Evolutionary conservation across 768 basidiomycete genomes (phyloP).

Genomic region (Trametes coccinea): DNA sequence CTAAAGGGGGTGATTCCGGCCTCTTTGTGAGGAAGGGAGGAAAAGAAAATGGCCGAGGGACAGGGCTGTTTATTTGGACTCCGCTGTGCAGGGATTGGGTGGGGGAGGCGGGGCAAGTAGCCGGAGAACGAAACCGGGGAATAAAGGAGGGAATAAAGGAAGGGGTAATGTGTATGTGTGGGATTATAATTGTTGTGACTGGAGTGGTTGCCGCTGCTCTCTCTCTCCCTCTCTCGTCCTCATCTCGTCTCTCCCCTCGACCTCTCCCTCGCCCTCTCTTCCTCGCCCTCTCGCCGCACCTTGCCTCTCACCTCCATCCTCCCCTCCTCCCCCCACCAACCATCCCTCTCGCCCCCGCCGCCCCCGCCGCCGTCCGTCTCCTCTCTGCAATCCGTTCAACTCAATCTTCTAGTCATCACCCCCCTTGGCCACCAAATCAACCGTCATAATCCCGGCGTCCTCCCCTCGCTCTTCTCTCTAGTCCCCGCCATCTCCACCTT

Average conservation of each 20-base stretch:
- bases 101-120: slow-evolving; percentile 10
- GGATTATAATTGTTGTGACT: background rate
- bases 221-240: background rate
- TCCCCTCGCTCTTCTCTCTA: slow-evolving; percentile 12
- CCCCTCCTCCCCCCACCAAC: background rate
- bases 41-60: slow-evolving; percentile 11
- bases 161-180: background rate
- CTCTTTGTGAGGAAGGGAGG: background rate
- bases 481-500: slow-evolving; percentile 1
- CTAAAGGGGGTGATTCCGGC: slow-evolving; percentile 15
- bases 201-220: background rate
- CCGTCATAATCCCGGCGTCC: background rate
- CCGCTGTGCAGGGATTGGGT: background rate
- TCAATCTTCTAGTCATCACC: background rate
- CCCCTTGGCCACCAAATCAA: background rate
- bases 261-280: background rate
- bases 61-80: background rate
- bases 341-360: too few species aligned
- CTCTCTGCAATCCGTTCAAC: background rate
- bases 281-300: background rate
- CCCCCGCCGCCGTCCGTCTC: background rate
- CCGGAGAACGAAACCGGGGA: slow-evolving; percentile 23
- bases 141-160: slow-evolving; percentile 2
- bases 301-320: background rate
- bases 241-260: slow-evolving; percentile 2